A percentile compares a stretch with the other conserved stretches of the same genome.
phyloP scores from a whole-genome alignment of 2,329 filamentous ascomycete species.

The Curvularia verruculosa region DNA sequence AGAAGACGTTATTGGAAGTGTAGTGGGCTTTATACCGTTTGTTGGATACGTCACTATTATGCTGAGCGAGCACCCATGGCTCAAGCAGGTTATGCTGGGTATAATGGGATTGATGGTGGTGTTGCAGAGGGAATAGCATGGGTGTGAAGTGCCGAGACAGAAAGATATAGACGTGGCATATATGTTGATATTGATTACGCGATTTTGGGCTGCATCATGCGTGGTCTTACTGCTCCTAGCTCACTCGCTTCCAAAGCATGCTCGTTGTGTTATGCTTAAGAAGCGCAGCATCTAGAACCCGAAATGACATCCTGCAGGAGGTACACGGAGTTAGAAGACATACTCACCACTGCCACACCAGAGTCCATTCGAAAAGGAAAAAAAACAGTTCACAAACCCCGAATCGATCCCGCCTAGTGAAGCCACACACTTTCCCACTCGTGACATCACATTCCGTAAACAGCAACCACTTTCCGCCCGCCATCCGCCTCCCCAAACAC shows the following conservation, averaged over 20 bases:
- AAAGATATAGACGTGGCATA: background rate
- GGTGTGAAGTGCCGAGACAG: background rate
- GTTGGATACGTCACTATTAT: conserved; percentile 97
- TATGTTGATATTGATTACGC: background rate
- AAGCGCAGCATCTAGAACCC: conserved; percentile 15
- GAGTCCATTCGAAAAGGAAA: background rate
- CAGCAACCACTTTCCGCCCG: background rate
- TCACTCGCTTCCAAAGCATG: background rate
- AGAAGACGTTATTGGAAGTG: conserved; percentile 90
- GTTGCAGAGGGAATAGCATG: conserved; percentile 78
- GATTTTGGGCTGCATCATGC: background rate
- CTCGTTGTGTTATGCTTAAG: background rate
- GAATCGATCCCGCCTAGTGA: background rate
- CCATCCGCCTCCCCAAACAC: background rate
- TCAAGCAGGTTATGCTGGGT: conserved; percentile 93
- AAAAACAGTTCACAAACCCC: background rate
- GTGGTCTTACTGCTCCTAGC: background rate
- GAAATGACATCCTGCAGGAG: background rate
- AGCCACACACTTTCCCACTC: background rate
- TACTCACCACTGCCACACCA: background rate
- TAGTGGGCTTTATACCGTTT: conserved; percentile 89
- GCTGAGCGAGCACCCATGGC: conserved; percentile 92
- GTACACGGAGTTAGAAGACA: conserved; percentile 5
- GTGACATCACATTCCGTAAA: background rate
- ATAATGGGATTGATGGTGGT: conserved; percentile 95